Conservation (phyloP, 2,329 filamentous ascomycete genomes). For the Cladophialophora exuberans region DNA sequence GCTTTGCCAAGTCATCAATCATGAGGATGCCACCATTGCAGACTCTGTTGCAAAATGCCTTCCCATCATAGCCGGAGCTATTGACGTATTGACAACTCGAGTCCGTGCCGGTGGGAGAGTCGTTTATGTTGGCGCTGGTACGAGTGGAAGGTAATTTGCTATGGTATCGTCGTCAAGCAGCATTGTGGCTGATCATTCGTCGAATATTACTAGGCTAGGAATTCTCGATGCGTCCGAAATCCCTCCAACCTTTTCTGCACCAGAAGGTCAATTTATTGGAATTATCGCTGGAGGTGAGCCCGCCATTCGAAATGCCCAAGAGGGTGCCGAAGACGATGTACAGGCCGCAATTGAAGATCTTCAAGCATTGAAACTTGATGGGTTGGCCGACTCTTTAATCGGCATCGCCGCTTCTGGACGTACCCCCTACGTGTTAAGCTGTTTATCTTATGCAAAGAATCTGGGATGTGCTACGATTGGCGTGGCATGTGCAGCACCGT, state of each 20-base stretch:
- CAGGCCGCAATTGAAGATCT: constrained; percentile 40
- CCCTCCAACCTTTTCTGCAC: constrained; percentile 46
- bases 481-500: constrained; percentile 44
- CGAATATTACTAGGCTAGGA: constrained; percentile 40
- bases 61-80: constrained; percentile 39
- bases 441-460: constrained; percentile 41
- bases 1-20: constrained; percentile 45
- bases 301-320: constrained; percentile 45
- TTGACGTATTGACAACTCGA: constrained; percentile 39
- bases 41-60: constrained; percentile 39
- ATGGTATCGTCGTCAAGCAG: constrained; percentile 7
- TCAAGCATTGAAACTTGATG: constrained; percentile 35
- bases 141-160: constrained; percentile 44
- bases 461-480: constrained; percentile 44
- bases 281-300: constrained; percentile 48
- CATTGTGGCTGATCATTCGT: not conserved
- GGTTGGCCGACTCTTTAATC: constrained; percentile 43
- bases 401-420: constrained; percentile 49
- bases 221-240: constrained; percentile 50
- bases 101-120: constrained; percentile 42
- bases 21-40: constrained; percentile 41
- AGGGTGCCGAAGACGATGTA: constrained; percentile 47
- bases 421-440: constrained; percentile 48
- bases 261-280: constrained; percentile 45
- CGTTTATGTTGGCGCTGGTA: constrained; percentile 48